Evolutionary conservation across 768 basidiomycete species (phyloP), one percentile per base, ranked within the genome.

Genomic region (Calocybe indica): DNA sequence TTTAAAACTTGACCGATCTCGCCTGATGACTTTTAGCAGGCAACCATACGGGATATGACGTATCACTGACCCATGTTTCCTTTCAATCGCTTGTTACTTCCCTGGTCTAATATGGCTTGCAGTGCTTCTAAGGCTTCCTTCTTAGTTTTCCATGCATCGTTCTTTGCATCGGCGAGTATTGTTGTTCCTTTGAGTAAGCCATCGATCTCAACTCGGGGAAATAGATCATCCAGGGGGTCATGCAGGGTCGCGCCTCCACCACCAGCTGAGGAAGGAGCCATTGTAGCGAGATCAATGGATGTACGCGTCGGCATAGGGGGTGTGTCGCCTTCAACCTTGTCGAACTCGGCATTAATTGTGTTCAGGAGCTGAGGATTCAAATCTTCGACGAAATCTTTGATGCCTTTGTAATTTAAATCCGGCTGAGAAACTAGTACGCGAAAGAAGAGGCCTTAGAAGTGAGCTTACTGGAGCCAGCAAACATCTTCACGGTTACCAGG

Each of bases 121-220:
- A 98, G 64, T 0, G 73, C 71, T 63, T 98, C 96, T 49, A 98
- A 72, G 3, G 90, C 93, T 58, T 97, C 95, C 63, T 99, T 99
- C 68, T 94, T 86, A 1, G 80, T 82, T 70, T 98, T 98, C 95
- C 95, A 99, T 0, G 92, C 85, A 53, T 95, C 94, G 55, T 84
- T 95, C 69, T 91, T 93, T 7, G 85, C 75, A 56, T 92, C 91
- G 2, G 82, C 73, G 11, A 96, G 66, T 40, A 94, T 85, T 5
- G 83, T 82, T 0, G 91, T 91, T 15, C 86, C 86, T 53, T 85
- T 86, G 46, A 98, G 71, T 22, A 99, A 65, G 46, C 79, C 74
- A 55, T 98, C 94, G 36, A 98, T 72, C 58, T 99, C 96, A 36
- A 97, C 88, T 29, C 96, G 82, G 28, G 96, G 96, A 63, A 96